phyloP scores from a whole-genome alignment of 805 yeast species.

The Diddensiella caesifluorescens region DNA sequence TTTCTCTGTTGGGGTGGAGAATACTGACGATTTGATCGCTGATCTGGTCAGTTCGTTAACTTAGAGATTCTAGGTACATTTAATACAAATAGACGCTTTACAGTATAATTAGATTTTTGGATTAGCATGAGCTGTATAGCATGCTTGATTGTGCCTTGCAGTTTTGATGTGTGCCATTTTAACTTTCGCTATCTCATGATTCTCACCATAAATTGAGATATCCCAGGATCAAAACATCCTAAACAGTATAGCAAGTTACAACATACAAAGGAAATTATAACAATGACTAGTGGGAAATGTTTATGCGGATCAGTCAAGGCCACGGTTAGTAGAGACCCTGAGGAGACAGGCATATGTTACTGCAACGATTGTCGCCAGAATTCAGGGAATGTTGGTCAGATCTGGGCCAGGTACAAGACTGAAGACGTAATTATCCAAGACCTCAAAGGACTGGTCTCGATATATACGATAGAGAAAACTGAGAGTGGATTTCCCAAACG shows the following conservation, averaged over 20 bases:
- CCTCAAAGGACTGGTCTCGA: slow-evolving; percentile 2
- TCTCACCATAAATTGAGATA: too few species aligned
- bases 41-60: slow-evolving; percentile 62
- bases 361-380: slow-evolving; percentile 18
- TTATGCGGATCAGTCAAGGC: slow-evolving; percentile 11
- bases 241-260: too few species aligned
- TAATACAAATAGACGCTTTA: too few species aligned
- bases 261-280: too few species aligned
- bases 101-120: too few species aligned
- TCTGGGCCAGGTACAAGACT: slow-evolving; percentile 4
- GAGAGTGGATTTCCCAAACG: slow-evolving; percentile 14
- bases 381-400: slow-evolving; percentile 17
- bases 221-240: too few species aligned
- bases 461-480: slow-evolving; percentile 10
- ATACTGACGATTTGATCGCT: slow-evolving; percentile 62
- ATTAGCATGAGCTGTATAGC: too few species aligned
- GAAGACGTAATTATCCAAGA: slow-evolving; percentile 9
- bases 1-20: slow-evolving; percentile 77
- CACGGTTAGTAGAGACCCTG: slow-evolving; percentile 1
- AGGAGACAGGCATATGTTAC: slow-evolving; percentile 9
- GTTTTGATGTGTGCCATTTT: too few species aligned
- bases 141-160: too few species aligned
- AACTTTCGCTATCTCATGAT: too few species aligned
- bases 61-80: neutral
- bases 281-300: too few species aligned